Conservation (phyloP, 768 basidiomycete genomes). For the Tulasnella sp. region DNA sequence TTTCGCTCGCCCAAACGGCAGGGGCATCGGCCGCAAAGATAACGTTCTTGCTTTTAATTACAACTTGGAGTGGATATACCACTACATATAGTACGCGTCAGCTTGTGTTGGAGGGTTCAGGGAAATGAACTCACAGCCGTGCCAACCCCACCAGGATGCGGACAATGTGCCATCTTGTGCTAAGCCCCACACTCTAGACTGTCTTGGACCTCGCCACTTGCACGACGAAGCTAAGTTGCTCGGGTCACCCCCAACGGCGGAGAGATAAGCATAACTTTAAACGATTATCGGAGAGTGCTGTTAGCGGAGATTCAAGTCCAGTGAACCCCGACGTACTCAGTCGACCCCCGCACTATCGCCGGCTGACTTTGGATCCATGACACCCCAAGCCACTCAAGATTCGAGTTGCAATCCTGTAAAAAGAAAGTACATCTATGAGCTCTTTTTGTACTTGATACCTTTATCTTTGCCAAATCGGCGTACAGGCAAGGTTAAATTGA, state of each 20-base stretch:
- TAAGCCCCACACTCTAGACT: background rate
- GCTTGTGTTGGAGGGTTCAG: background rate
- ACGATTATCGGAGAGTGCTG: background rate
- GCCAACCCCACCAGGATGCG: background rate
- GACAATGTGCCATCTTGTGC: background rate
- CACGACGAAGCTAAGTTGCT: background rate
- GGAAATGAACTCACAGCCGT: background rate
- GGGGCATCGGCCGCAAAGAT: background rate
- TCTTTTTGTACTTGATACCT: background rate
- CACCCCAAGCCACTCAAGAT: background rate
- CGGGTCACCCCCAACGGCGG: background rate
- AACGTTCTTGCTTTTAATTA: background rate
- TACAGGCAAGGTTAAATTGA: background rate
- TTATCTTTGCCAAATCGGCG: background rate
- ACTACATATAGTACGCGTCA: background rate
- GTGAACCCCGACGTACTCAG: background rate
- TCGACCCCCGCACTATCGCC: background rate
- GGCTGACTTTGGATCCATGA: background rate
- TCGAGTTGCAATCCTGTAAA: background rate
- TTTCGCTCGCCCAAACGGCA: background rate
- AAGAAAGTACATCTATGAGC: background rate
- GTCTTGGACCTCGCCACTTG: background rate
- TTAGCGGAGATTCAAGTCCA: background rate
- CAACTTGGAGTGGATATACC: background rate
- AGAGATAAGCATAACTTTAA: background rate